Conservation (phyloP, 2,329 filamentous ascomycete genomes). For the Ophiostoma sp. region DNA sequence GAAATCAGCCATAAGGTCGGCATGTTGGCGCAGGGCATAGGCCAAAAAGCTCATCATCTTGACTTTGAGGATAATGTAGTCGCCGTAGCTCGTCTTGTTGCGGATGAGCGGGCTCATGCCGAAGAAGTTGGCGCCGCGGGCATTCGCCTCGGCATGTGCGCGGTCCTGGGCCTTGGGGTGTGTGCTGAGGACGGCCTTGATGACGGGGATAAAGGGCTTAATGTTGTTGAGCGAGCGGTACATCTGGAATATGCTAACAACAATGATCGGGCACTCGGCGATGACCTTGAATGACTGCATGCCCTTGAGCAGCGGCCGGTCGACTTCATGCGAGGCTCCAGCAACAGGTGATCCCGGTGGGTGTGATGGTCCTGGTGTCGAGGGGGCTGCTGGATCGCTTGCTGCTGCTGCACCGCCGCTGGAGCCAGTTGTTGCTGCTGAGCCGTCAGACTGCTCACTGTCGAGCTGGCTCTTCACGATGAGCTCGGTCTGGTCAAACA, state of each 20-base stretch:
- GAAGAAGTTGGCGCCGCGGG: conserved; percentile 79
- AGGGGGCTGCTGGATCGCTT: conserved; percentile 56
- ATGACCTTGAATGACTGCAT: conserved; percentile 99
- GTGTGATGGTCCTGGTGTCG: conserved; percentile 63
- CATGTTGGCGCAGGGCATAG: conserved; percentile 85
- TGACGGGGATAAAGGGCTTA: conserved; percentile 86
- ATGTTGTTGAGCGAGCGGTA: conserved; percentile 81
- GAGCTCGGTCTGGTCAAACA: conserved; percentile 92
- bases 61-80: conserved; percentile 96
- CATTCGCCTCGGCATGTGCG: conserved; percentile 81
- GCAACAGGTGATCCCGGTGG: conserved; percentile 88
- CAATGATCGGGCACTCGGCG: conserved; percentile 96
- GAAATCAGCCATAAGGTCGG: conserved; percentile 84
- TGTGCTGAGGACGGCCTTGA: conserved; percentile 83
- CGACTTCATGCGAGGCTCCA: conserved; percentile 77
- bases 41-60: conserved; percentile 99
- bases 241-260: conserved; percentile 96
- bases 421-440: conserved; percentile 38
- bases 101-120: conserved; percentile 92
- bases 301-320: conserved; percentile 79
- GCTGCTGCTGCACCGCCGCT: not conserved
- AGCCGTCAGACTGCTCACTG: conserved; percentile 58
- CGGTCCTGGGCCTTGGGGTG: conserved; percentile 92
- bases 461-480: conserved; percentile 96
- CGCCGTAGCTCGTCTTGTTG: conserved; percentile 90